Conservation (phyloP, 768 basidiomycete genomes). For the Scleroderma bovista region DNA sequence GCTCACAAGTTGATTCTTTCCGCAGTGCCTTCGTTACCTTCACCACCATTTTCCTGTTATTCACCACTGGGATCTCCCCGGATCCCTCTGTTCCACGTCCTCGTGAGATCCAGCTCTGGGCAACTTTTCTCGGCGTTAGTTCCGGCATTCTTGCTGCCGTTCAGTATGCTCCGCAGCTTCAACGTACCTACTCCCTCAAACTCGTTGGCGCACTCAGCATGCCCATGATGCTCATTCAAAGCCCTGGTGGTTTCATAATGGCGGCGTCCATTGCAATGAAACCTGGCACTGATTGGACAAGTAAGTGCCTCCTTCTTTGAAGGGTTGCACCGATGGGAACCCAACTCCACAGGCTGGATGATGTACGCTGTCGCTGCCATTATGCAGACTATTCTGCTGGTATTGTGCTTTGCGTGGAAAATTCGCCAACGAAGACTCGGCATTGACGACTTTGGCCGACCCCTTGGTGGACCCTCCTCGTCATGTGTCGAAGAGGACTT, state of each 20-base stretch:
- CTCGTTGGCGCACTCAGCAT: conserved; percentile 92
- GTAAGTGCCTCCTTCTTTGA: conserved; percentile 33
- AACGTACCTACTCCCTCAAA: conserved; percentile 69
- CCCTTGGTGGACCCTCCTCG: conserved; percentile 24
- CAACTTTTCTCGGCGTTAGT: conserved; percentile 80
- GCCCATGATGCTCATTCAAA: conserved; percentile 94
- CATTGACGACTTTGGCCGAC: conserved; percentile 86
- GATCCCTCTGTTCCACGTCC: conserved; percentile 31
- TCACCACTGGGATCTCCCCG: conserved; percentile 35
- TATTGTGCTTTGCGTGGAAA: conserved; percentile 87
- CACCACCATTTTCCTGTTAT: conserved; percentile 58
- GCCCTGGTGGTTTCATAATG: conserved; percentile 86
- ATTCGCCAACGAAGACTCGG: conserved; percentile 64
- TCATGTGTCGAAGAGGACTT: neutral
- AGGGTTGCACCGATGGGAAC: neutral
- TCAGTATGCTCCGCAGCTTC: conserved; percentile 87
- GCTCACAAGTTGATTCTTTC: neutral
- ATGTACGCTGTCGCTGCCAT: conserved; percentile 76
- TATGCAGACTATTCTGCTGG: conserved; percentile 77
- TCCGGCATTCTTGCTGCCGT: conserved; percentile 72
- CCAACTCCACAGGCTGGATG: conserved; percentile 55
- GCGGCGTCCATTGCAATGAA: conserved; percentile 73
- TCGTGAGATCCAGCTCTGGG: conserved; percentile 54
- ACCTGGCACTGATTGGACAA: conserved; percentile 83
- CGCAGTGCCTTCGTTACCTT: conserved; percentile 50